Percentiles rank a stretch among this genome's conserved stretches.
Conservation (phyloP, 495 filamentous ascomycete genomes). For the Podospora pseudopauciseta region DNA sequence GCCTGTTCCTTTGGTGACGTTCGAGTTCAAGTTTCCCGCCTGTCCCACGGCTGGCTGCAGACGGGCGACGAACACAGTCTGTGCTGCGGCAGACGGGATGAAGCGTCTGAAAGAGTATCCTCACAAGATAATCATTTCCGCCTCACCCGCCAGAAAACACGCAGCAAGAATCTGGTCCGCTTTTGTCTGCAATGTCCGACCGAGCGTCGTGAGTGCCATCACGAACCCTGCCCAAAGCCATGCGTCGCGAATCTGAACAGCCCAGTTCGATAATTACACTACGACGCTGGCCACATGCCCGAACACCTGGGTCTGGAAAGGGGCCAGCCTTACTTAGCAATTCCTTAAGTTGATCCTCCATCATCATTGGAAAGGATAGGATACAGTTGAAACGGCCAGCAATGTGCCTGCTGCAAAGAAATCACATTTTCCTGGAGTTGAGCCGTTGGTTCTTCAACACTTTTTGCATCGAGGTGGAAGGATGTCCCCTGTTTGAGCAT, state of each 20-base stretch:
- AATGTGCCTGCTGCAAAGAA: neutral
- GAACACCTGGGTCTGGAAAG: conserved; percentile 5
- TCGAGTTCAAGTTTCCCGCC: neutral
- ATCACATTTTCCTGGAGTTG: neutral
- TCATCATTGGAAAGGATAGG: neutral
- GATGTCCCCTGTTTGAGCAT: neutral
- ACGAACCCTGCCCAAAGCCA: neutral
- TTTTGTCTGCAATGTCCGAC: neutral
- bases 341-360: neutral
- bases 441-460: neutral
- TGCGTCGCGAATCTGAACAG: conserved; percentile 3
- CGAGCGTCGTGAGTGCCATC: conserved; percentile 1
- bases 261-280: neutral
- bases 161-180: too few species aligned
- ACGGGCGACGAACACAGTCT: neutral
- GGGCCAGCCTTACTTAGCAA: neutral
- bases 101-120: too few species aligned
- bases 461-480: neutral
- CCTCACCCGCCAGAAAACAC: neutral
- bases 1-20: neutral
- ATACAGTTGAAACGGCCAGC: neutral
- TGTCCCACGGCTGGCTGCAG: neutral
- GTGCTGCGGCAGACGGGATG: neutral
- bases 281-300: conserved; percentile 1
- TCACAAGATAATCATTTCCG: neutral